Conservation (phyloP, 2,329 filamentous ascomycete genomes). For the Parastagonospora nodorum region DNA sequence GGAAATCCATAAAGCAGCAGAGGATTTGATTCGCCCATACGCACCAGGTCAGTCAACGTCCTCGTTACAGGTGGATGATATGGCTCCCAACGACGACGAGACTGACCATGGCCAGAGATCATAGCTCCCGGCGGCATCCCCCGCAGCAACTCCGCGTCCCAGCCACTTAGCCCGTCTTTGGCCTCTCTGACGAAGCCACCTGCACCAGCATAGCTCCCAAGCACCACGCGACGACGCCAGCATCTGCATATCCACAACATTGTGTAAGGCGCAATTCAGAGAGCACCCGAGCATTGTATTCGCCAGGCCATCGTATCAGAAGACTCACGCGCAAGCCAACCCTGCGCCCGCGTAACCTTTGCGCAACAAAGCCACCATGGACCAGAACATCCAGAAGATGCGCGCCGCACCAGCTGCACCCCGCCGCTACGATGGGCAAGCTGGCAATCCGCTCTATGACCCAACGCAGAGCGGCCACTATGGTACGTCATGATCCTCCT, state of each 20-base stretch:
- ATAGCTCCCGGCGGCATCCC: constrained; percentile 1
- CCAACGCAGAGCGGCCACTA: constrained; percentile 55
- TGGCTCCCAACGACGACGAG: background rate
- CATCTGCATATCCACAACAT: constrained; percentile 24
- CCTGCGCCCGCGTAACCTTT: constrained; percentile 40
- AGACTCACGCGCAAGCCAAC: constrained; percentile 25
- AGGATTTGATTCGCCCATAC: background rate
- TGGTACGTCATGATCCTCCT: constrained; percentile 41
- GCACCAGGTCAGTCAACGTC: background rate
- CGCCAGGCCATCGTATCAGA: constrained; percentile 6
- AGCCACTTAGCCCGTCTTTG: constrained; percentile 33
- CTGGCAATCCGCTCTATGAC: constrained; percentile 56
- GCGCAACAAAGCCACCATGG: constrained; percentile 41
- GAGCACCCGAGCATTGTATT: constrained; percentile 26
- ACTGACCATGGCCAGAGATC: background rate
- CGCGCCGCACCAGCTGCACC: constrained; percentile 43
- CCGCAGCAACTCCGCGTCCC: constrained; percentile 27
- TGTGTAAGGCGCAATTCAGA: constrained; percentile 23
- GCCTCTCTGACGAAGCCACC: constrained; percentile 41
- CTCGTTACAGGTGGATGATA: constrained; percentile 1
- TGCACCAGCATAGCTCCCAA: constrained; percentile 26
- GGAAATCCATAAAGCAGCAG: background rate
- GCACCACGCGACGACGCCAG: constrained; percentile 33
- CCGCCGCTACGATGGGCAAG: constrained; percentile 56
- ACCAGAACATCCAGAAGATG: constrained; percentile 46